These are phyloP conservation scores for Pleurotus platypus DNA, from an alignment of 768 basidiomycete species.

Conservation along the genomic window DNA sequence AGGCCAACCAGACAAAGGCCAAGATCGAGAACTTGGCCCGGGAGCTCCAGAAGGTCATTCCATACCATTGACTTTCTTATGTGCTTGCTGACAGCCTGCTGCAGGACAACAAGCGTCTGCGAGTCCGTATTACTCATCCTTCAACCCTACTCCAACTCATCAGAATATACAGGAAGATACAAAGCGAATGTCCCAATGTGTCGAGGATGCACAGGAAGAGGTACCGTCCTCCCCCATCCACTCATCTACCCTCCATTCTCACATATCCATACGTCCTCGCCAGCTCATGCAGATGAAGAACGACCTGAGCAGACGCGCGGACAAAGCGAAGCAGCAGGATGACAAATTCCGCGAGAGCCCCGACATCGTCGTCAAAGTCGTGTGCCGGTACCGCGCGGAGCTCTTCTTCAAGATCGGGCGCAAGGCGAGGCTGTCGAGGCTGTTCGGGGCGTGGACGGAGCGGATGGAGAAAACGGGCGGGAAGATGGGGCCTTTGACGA, in stretches of 20 bases:
- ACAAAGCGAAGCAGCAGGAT: slow-evolving; percentile 76
- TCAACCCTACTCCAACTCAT: slow-evolving; percentile 8
- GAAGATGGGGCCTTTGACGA: slow-evolving; percentile 32
- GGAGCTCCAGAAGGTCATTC: slow-evolving; percentile 78
- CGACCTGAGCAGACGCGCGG: slow-evolving; percentile 76
- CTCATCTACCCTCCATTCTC: slow-evolving; percentile 8
- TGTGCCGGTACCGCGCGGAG: slow-evolving; percentile 86
- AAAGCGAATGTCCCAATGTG: slow-evolving; percentile 71
- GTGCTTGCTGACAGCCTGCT: slow-evolving; percentile 12
- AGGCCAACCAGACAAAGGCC: slow-evolving; percentile 83
- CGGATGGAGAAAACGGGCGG: slow-evolving; percentile 68
- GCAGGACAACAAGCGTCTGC: slow-evolving; percentile 86
- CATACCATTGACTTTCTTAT: too few relatives aligned
- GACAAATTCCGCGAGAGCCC: slow-evolving; percentile 81
- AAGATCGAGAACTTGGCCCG: slow-evolving; percentile 90
- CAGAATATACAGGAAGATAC: slow-evolving; percentile 68
- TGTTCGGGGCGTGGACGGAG: slow-evolving; percentile 87
- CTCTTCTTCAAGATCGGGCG: slow-evolving; percentile 92
- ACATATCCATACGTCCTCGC: not conserved
- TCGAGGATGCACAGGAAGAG: slow-evolving; percentile 87
- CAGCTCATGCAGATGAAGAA: slow-evolving; percentile 77
- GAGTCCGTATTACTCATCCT: slow-evolving; percentile 45
- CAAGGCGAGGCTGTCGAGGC: slow-evolving; percentile 78
- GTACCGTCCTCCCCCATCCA: slow-evolving; percentile 28
- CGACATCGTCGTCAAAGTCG: slow-evolving; percentile 87